Evolutionary conservation across 345 rosid species (phyloP), one percentile per base, ranked within the genome.

Genomic region (Aquilaria sinensis): DNA sequence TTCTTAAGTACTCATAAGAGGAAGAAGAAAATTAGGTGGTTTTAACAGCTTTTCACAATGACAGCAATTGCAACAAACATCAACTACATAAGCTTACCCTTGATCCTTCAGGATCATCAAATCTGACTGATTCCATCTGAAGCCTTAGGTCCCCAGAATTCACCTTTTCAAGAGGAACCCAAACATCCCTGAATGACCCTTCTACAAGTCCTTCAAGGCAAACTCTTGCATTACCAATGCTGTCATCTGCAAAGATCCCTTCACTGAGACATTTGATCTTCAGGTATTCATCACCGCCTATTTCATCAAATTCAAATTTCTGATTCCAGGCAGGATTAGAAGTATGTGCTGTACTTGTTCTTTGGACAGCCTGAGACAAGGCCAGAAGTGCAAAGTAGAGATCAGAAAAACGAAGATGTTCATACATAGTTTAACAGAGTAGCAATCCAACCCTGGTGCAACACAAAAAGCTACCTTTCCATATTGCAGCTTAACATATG

Each of bases 81-180:
- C 43, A 3, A 9, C 43, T 37, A 37, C 7, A 0, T 37, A 37
- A 23, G 52, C 23, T 46, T 79, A 85, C 94, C 83, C 64, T 78
- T 56, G 84, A 78, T 60, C 85, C 95, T 69, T 88, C 96, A 11
- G 30, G 52, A 51, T 78, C 89, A 53, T 81, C 76, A 9, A 80
- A 73, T 67, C 65, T 75, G 58, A 81, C 64, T 47, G 92, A 91
- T 79, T 90, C 95, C 12, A 90, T 85, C 73, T 80, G 85, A 57
- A 94, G 86, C 80, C 90, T 83, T 58, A 94, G 54, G 70, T 94
- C 99, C 70, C 99, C 99, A 16, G 91, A 83, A 71, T 61, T 88
- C 47, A 82, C 99, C 64, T 85, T 92, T 78, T 94, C 97, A 30
- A 90, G 96, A 43, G 97, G 99, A 62, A 90, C 67, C 96, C 97